Evolutionary conservation across 306 rosid genomes (phyloP).

Genomic region (Abrus pulchellus): DNA sequence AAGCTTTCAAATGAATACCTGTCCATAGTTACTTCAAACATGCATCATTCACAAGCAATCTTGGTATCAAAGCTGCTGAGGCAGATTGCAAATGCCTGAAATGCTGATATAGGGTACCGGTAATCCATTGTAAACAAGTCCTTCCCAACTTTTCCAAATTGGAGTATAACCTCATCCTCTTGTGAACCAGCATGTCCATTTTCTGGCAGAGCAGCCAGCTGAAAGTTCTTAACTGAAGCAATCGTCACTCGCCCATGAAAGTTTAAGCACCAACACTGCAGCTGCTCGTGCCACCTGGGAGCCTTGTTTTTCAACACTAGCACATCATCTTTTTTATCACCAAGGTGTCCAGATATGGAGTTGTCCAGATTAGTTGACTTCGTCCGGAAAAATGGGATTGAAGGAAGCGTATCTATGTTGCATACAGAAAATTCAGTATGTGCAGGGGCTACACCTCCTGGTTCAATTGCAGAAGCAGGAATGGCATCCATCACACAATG

Average conservation of each 20-base stretch:
- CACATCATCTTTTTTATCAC: constrained; percentile 61
- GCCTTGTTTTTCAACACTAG: constrained; percentile 87
- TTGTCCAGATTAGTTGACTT: constrained; percentile 69
- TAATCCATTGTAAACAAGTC: constrained; percentile 96
- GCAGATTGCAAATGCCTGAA: constrained; percentile 96
- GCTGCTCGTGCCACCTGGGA: constrained; percentile 99
- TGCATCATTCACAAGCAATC: constrained; percentile 89
- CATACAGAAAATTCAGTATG: constrained; percentile 73
- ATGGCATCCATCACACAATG: constrained; percentile 85
- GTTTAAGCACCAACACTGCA: constrained; percentile 99
- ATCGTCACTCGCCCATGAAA: constrained; percentile 95
- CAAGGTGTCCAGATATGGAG: constrained; percentile 64
- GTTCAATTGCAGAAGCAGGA: constrained; percentile 77
- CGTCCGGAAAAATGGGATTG: constrained; percentile 72
- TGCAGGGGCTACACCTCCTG: constrained; percentile 86
- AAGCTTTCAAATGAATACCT: constrained; percentile 54
- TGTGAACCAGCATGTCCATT: constrained; percentile 83
- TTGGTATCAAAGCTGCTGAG: constrained; percentile 99
- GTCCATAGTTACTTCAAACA: constrained; percentile 33
- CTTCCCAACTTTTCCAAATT: constrained; percentile 93
- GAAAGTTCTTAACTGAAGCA: constrained; percentile 97
- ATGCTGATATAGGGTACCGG: constrained; percentile 94
- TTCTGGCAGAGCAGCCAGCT: constrained; percentile 91
- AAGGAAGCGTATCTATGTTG: constrained; percentile 65
- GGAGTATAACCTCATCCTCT: constrained; percentile 87